phyloP scores from a whole-genome alignment of 2,329 filamentous ascomycete genomes.

The Scedosporium dehoogii region DNA sequence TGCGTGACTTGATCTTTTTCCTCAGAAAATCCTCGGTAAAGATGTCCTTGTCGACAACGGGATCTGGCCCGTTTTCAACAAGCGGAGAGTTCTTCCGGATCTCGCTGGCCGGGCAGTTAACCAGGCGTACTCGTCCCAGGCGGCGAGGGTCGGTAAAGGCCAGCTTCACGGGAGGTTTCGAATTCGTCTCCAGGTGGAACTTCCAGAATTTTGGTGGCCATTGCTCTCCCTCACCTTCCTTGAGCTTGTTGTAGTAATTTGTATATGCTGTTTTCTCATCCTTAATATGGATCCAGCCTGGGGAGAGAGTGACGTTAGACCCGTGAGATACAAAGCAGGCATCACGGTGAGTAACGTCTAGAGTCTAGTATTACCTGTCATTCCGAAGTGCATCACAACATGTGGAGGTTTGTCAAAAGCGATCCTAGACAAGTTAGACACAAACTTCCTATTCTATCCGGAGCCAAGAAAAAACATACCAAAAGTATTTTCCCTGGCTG shows the following conservation, averaged over 20 bases:
- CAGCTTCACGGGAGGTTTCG: constrained; percentile 42
- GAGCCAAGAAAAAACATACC: constrained; percentile 31
- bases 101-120: constrained; percentile 67
- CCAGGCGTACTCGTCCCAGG: constrained; percentile 68
- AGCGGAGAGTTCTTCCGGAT: constrained; percentile 72
- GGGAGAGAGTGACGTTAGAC: background rate
- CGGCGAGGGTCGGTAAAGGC: constrained; percentile 81
- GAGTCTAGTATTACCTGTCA: constrained; percentile 41
- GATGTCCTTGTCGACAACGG: constrained; percentile 67
- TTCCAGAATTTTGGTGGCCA: constrained; percentile 94
- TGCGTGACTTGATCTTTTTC: constrained; percentile 62
- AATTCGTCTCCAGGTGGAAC: constrained; percentile 61
- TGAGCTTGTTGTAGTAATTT: constrained; percentile 69
- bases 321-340: background rate
- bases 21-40: constrained; percentile 69
- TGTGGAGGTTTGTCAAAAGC: constrained; percentile 68
- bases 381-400: constrained; percentile 79
- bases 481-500: constrained; percentile 96
- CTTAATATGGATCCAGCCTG: constrained; percentile 79
- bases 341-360: too few species aligned
- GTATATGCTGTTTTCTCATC: constrained; percentile 69
- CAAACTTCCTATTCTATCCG: background rate
- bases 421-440: constrained; percentile 21
- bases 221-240: constrained; percentile 41
- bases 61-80: constrained; percentile 88